These are phyloP conservation scores for Fusarium sp. DNA, from an alignment of 2,329 filamentous ascomycete species.

Conservation along the genomic window DNA sequence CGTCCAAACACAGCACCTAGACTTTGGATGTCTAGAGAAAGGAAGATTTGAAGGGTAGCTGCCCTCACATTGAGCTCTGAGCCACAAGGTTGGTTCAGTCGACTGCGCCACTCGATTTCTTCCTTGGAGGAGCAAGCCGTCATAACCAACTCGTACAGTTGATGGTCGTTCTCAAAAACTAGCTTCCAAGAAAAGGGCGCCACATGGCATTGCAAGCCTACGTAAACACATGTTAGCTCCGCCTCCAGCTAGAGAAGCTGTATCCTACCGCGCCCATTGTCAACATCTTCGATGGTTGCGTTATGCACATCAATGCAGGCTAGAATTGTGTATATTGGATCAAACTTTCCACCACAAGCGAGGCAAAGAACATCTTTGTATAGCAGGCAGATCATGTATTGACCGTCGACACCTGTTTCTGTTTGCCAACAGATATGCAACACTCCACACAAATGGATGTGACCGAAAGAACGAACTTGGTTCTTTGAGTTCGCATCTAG, in stretches of 20 bases:
- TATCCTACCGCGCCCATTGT: conserved; percentile 79
- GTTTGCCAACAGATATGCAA: conserved; percentile 88
- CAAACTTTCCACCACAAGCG: conserved; percentile 75
- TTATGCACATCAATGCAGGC: conserved; percentile 80
- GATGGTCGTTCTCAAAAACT: conserved; percentile 82
- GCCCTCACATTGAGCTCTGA: conserved; percentile 64
- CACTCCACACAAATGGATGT: conserved; percentile 85
- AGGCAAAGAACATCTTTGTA: conserved; percentile 86
- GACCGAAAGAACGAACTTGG: conserved; percentile 84
- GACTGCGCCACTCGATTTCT: conserved; percentile 82
- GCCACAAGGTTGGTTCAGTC: conserved; percentile 69
- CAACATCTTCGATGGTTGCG: conserved; percentile 77
- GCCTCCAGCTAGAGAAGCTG: background rate
- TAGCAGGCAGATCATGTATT: conserved; percentile 89
- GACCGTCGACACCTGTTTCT: conserved; percentile 76
- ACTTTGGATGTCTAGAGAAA: conserved; percentile 79
- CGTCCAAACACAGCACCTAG: conserved; percentile 83
- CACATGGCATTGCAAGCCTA: conserved; percentile 89
- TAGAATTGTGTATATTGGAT: conserved; percentile 79
- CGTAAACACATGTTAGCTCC: conserved; percentile 35
- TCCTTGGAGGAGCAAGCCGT: conserved; percentile 88
- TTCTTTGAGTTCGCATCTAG: conserved; percentile 70
- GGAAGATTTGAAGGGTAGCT: conserved; percentile 70
- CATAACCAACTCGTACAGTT: conserved; percentile 87
- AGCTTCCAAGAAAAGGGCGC: conserved; percentile 94